phyloP scores from a whole-genome alignment of 352 stramenopile species.

The Pythium monospermum region DNA sequence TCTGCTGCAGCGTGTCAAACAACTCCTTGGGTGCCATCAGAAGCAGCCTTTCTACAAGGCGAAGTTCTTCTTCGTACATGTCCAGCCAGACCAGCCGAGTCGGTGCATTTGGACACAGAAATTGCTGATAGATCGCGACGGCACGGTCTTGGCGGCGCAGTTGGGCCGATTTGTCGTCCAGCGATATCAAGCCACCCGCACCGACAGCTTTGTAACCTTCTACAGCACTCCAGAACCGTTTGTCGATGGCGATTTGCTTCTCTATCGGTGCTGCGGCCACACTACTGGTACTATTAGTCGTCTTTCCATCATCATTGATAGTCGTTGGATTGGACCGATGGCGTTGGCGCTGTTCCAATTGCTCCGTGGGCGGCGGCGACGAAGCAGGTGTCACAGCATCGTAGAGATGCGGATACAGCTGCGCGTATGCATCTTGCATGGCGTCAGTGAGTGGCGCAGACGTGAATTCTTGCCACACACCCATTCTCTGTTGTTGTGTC shows the following conservation, averaged over 20 bases:
- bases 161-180: constrained; percentile 32
- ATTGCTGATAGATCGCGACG: constrained; percentile 40
- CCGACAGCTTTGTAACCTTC: constrained; percentile 53
- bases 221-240: constrained; percentile 63
- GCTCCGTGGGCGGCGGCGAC: background rate
- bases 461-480: constrained; percentile 44
- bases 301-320: too few species aligned
- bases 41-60: constrained; percentile 26
- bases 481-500: constrained; percentile 31
- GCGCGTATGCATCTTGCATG: constrained; percentile 58
- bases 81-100: constrained; percentile 34
- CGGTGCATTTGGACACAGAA: constrained; percentile 18
- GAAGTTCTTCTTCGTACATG: constrained; percentile 47
- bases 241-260: constrained; percentile 25
- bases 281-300: too few species aligned
- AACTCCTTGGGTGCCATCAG: constrained; percentile 25
- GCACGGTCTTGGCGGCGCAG: constrained; percentile 36
- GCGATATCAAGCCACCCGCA: constrained; percentile 15
- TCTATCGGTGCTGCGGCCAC: background rate
- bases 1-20: constrained; percentile 53
- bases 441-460: constrained; percentile 24
- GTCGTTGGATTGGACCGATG: background rate
- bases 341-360: background rate
- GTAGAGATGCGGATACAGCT: constrained; percentile 52
- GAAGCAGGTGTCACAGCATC: constrained; percentile 3